Evolutionary conservation across 1,284 basidiomycete species (phyloP), one percentile per base, ranked within the genome.

Genomic region (Abortiporus biennis): DNA sequence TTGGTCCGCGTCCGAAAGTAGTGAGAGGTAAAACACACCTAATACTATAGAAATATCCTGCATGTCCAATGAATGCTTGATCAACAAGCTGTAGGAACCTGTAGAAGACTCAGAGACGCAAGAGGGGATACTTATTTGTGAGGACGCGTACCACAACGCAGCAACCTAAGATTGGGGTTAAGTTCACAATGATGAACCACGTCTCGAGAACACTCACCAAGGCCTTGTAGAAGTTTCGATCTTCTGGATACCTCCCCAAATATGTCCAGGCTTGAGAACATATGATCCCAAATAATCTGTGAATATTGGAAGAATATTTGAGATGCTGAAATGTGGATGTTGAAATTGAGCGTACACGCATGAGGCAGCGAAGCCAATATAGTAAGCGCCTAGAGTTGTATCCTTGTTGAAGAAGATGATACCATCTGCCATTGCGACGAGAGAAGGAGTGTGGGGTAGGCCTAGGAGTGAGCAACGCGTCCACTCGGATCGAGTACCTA

Each of bases 321-420:
- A 29, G 27, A 29, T 29, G n/a, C 27, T 29, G 27, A 8, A n/a
- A 8, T n/a, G 27, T n/a, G 8, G 8, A 8, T 19, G 22, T n/a
- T 23, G 17, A 32, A 22, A 19, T 21, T 29, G 27, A 6, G 51
- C 42, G 15, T 62, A 64, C 69, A 72, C 56, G 50, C 45, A 45
- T 43, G 79, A 76, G 15, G 68, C 54, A n/a, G 66, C 67, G 56
- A 80, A 78, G 38, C 80, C 80, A 44, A 78, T 57, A 47, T 74
- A 66, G 38, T 69, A 61, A 15, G 80, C 78, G 36, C 80, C 80
- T 6, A 83, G 66, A 1, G 79, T 82, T 50, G 69, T 66, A 56
- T 74, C 49, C 43, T 49, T 55, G 49, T 51, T 66, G 38, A 76
- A 47, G 3, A 42, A 51, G 1, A 50, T 36, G 39, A 47, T 47